A percentile compares a stretch with the other conserved stretches of the same genome.
These are phyloP conservation scores for Xylaria hypoxylon DNA, from an alignment of 2,329 filamentous ascomycete genomes.

Conservation along the genomic window DNA sequence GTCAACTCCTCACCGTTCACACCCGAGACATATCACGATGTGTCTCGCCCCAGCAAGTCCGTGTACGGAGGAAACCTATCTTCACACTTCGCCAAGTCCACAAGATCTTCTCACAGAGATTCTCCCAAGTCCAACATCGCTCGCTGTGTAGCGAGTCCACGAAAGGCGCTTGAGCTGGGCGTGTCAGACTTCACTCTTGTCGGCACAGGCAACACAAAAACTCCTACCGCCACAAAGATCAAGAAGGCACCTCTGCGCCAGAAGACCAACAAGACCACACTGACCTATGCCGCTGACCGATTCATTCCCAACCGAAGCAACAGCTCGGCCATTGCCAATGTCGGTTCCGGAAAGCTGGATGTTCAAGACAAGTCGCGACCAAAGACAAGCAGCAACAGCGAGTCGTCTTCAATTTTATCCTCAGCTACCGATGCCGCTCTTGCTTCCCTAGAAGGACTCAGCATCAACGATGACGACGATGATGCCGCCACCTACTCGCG, in stretches of 20 bases:
- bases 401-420: conserved; percentile 81
- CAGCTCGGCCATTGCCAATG: conserved; percentile 87
- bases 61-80: conserved; percentile 84
- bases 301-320: conserved; percentile 96
- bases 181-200: conserved; percentile 93
- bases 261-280: conserved; percentile 77
- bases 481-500: conserved; percentile 77
- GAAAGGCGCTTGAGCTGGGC: conserved; percentile 85
- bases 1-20: conserved; percentile 80
- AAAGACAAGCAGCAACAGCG: conserved; percentile 75
- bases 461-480: conserved; percentile 78
- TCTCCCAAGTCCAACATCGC: conserved; percentile 98
- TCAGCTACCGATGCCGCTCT: conserved; percentile 84
- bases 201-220: conserved; percentile 78
- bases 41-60: conserved; percentile 70
- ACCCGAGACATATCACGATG: conserved; percentile 71
- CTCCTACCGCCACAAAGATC: conserved; percentile 64
- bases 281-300: conserved; percentile 85
- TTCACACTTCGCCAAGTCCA: conserved; percentile 79
- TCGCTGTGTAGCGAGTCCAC: conserved; percentile 77
- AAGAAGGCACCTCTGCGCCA: conserved; percentile 66
- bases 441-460: conserved; percentile 82
- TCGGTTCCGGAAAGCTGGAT: conserved; percentile 86
- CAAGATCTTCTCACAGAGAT: conserved; percentile 77
- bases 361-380: conserved; percentile 75